phyloP scores from a whole-genome alignment of 2,329 filamentous ascomycete genomes.

The Colletotrichum spinosum region DNA sequence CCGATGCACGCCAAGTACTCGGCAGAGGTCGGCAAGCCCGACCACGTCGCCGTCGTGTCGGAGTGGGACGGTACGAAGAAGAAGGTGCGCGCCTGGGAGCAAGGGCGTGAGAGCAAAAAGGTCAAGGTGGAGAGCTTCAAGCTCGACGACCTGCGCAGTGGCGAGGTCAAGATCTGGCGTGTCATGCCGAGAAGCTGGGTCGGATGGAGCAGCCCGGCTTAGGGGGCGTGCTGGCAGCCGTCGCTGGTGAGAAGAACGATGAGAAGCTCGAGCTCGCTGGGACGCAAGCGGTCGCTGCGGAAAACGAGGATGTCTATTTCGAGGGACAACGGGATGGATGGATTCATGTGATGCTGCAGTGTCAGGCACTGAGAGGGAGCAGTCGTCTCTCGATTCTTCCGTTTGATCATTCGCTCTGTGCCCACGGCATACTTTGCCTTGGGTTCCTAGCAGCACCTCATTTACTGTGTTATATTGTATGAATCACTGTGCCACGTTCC shows the following conservation, averaged over 20 bases:
- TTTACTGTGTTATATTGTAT: conserved; percentile 22
- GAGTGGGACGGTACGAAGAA: conserved; percentile 99
- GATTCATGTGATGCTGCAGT: conserved; percentile 27
- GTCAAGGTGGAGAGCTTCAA: conserved; percentile 95
- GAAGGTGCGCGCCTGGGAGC: conserved; percentile 95
- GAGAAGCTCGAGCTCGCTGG: conserved; percentile 20
- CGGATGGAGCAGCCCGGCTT: conserved; percentile 80
- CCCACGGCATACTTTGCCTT: conserved; percentile 34
- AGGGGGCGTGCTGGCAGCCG: conserved; percentile 48
- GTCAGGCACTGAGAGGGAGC: conserved; percentile 20
- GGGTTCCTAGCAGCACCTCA: conserved; percentile 33
- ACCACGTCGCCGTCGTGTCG: conserved; percentile 90
- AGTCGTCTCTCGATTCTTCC: conserved; percentile 25
- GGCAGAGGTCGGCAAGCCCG: conserved; percentile 85
- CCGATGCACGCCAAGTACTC: conserved; percentile 96
- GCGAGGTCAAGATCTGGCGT: conserved; percentile 97
- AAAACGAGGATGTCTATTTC: background rate
- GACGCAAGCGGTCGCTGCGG: conserved; percentile 2
- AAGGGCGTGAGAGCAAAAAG: conserved; percentile 93
- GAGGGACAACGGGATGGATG: conserved; percentile 12
- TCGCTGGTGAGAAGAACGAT: conserved; percentile 22
- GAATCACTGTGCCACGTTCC: too few species aligned
- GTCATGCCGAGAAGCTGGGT: conserved; percentile 94
- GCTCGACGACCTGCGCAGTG: conserved; percentile 89
- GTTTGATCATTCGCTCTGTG: conserved; percentile 24